Percentiles rank a stretch among this genome's conserved stretches.
phyloP scores from a whole-genome alignment of 164 flowering plant species.

The Berberis thunbergii region DNA sequence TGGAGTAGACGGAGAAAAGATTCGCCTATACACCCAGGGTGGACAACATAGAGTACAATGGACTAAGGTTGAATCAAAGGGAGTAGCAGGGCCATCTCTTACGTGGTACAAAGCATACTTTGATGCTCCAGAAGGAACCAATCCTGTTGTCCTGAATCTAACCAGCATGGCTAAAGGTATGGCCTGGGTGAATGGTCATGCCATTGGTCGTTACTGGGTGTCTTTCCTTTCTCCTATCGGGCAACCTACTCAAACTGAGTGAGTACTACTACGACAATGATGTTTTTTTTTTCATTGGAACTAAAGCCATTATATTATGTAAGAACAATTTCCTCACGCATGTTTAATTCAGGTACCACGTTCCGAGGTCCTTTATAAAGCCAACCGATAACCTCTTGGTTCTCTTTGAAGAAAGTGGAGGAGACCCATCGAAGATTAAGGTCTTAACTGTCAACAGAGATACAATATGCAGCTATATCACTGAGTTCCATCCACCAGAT shows the following conservation, averaged over 20 bases:
- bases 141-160: slow-evolving; percentile 57
- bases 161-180: slow-evolving; percentile 63
- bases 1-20: slow-evolving; percentile 59
- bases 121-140: slow-evolving; percentile 58
- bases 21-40: slow-evolving; percentile 31
- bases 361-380: slow-evolving; percentile 74
- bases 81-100: slow-evolving; percentile 21
- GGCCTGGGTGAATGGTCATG: slow-evolving; percentile 71
- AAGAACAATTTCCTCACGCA: background rate
- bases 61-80: slow-evolving; percentile 22
- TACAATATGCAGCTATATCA: slow-evolving; percentile 52
- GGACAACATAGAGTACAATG: slow-evolving; percentile 57
- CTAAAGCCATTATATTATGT: too few relatives aligned
- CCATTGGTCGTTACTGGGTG: slow-evolving; percentile 83
- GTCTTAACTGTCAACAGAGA: slow-evolving; percentile 47
- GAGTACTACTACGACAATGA: slow-evolving; percentile 18
- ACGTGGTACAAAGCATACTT: slow-evolving; percentile 94
- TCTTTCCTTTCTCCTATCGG: slow-evolving; percentile 48
- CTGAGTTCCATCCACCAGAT: slow-evolving; percentile 42
- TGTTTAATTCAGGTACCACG: slow-evolving; percentile 48
- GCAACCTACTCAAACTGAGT: slow-evolving; percentile 66
- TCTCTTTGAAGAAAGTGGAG: slow-evolving; percentile 68
- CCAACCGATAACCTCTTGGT: slow-evolving; percentile 60
- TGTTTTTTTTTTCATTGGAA: background rate
- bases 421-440: slow-evolving; percentile 31